phyloP scores from a whole-genome alignment of 805 yeast species.

The Pichia thaimueangensis region DNA sequence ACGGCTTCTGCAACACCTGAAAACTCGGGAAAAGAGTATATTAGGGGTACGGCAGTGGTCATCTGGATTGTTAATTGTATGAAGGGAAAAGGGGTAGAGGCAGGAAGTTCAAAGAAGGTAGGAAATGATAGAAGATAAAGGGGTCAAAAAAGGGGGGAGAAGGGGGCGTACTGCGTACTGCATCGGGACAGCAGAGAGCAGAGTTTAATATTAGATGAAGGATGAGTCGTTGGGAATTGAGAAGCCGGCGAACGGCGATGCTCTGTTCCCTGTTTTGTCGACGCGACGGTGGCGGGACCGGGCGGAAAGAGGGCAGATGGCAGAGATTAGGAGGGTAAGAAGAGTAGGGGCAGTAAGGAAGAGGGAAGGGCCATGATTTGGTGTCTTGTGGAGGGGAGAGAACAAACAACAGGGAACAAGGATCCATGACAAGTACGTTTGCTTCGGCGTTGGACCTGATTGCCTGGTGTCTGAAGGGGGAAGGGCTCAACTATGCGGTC shows the following conservation, averaged over 20 bases:
- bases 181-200: too few relatives aligned
- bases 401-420: too few relatives aligned
- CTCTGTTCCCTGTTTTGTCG: too few relatives aligned
- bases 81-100: not conserved
- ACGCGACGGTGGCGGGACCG: not conserved
- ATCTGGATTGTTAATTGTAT: conserved; percentile 29
- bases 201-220: not conserved
- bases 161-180: too few relatives aligned
- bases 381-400: too few relatives aligned
- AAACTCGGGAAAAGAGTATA: conserved; percentile 87
- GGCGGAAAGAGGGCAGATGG: not conserved
- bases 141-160: not conserved
- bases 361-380: too few relatives aligned
- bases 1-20: conserved; percentile 93
- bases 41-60: conserved; percentile 92
- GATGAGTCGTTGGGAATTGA: too few relatives aligned
- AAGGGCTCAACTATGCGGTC: conserved; percentile 4
- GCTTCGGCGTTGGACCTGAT: not conserved
- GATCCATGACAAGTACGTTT: conserved; percentile 1
- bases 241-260: too few relatives aligned
- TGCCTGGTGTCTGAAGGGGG: conserved; percentile 6
- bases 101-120: not conserved
- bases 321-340: too few relatives aligned
- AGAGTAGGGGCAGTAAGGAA: too few relatives aligned
- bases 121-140: not conserved